Evolutionary conservation across 164 flowering plant genomes (phyloP).

Genomic region (Houttuynia cordata): DNA sequence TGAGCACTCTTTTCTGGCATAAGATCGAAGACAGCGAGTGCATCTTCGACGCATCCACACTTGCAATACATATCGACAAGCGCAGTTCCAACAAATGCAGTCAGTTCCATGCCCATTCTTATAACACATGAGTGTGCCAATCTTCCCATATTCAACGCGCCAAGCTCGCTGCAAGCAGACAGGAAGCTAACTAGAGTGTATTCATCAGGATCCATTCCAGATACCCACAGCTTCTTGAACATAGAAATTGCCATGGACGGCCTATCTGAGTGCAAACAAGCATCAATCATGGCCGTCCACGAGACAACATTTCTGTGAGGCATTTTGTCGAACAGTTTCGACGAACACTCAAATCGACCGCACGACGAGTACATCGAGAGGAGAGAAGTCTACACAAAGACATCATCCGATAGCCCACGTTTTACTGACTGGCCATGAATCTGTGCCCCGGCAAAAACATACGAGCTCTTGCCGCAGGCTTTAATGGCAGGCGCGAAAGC

Average conservation of each 20-base stretch:
- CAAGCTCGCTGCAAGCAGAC: conserved; percentile 9
- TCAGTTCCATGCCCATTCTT: conserved; percentile 3
- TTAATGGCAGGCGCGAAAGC: conserved; percentile 16
- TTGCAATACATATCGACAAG: conserved; percentile 13
- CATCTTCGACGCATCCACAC: conserved; percentile 13
- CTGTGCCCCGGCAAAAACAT: conserved; percentile 10
- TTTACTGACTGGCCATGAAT: conserved; percentile 61
- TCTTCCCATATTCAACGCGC: conserved; percentile 12
- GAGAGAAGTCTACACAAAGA: conserved; percentile 7
- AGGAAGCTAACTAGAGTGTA: conserved; percentile 2
- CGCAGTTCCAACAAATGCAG: conserved; percentile 9
- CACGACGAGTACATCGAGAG: neutral
- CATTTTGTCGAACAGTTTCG: conserved; percentile 9
- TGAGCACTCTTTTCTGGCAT: conserved; percentile 7
- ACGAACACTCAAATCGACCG: neutral
- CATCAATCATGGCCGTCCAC: conserved; percentile 13
- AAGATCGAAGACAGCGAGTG: conserved; percentile 7
- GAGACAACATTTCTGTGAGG: conserved; percentile 9
- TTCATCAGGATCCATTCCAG: conserved; percentile 3
- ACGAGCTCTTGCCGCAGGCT: conserved; percentile 13
- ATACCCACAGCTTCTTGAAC: neutral
- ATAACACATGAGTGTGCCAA: conserved; percentile 11
- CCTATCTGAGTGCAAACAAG: conserved; percentile 5
- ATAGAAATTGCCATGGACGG: conserved; percentile 2
- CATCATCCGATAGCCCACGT: conserved; percentile 27